These are phyloP conservation scores for Aureobasidium lini DNA, from an alignment of 2,329 filamentous ascomycete species.

Conservation along the genomic window DNA sequence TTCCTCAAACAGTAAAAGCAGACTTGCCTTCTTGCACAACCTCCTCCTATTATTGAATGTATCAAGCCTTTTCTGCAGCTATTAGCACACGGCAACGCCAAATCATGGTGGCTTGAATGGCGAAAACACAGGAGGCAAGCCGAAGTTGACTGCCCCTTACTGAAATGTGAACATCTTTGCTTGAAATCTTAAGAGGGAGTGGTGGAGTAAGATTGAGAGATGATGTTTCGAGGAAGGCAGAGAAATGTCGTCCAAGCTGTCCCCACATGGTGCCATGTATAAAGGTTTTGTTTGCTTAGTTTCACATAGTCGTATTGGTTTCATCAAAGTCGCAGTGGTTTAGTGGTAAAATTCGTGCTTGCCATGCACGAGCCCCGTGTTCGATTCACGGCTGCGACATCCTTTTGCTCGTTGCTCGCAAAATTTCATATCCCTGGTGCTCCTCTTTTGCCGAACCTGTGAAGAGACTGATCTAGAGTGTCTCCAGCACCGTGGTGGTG, in stretches of 20 bases:
- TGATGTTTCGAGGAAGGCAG: too few relatives aligned
- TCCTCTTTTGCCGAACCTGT: not conserved
- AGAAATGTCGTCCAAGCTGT: too few relatives aligned
- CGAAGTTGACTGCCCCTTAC: too few relatives aligned
- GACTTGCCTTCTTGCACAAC: not conserved
- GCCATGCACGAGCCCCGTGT: slow-evolving; percentile 14
- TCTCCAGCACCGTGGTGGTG: not conserved
- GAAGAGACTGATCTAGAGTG: not conserved
- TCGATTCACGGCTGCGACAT: slow-evolving; percentile 14
- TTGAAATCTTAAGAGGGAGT: too few relatives aligned
- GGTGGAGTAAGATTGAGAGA: too few relatives aligned
- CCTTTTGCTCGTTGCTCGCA: not conserved
- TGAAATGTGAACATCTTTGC: too few relatives aligned
- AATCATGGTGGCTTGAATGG: not conserved
- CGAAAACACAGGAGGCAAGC: not conserved
- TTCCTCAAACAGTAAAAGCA: not conserved
- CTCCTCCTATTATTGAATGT: too few relatives aligned
- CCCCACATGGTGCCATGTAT: too few relatives aligned
- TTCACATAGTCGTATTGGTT: not conserved
- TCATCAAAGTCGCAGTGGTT: slow-evolving; percentile 13
- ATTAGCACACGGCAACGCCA: not conserved
- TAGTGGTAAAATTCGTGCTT: slow-evolving; percentile 15
- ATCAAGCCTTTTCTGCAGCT: not conserved
- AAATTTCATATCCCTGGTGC: not conserved
- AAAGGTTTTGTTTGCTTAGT: too few relatives aligned